These are phyloP conservation scores for Gautieria morchelliformis DNA, from an alignment of 768 basidiomycete species.

Conservation along the genomic window DNA sequence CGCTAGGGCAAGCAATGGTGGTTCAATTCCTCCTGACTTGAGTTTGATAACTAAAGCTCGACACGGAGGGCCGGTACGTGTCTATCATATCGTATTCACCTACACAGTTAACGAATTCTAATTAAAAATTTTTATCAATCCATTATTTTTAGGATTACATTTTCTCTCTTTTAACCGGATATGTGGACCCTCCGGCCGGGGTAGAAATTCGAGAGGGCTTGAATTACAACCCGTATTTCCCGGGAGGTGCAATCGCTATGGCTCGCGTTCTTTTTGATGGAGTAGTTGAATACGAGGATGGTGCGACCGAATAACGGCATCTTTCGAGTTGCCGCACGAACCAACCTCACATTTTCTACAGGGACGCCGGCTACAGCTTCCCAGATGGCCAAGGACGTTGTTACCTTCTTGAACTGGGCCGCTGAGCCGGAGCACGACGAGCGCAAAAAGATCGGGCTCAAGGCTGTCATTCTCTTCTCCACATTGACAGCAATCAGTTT, in stretches of 20 bases:
- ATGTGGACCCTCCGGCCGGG: constrained; percentile 92
- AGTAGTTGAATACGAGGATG: constrained; percentile 93
- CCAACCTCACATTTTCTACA: constrained; percentile 18
- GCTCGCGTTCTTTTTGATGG: constrained; percentile 94
- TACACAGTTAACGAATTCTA: not conserved
- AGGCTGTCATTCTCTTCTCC: constrained; percentile 91
- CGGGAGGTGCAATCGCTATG: constrained; percentile 98
- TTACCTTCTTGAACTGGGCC: constrained; percentile 92
- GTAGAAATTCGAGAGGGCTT: constrained; percentile 93
- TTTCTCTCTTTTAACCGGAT: constrained; percentile 94
- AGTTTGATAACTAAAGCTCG: constrained; percentile 97
- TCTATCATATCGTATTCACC: not conserved
- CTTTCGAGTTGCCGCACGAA: not conserved
- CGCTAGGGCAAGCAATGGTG: constrained; percentile 85
- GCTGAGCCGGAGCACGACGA: constrained; percentile 98
- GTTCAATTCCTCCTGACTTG: constrained; percentile 94
- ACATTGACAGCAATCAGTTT: constrained; percentile 69
- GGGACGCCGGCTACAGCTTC: constrained; percentile 94
- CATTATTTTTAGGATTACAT: constrained; percentile 70
- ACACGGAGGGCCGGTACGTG: constrained; percentile 86
- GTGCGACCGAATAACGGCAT: constrained; percentile 29
- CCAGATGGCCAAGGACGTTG: constrained; percentile 99
- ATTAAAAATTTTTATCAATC: not conserved
- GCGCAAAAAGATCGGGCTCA: constrained; percentile 93
- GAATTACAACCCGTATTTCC: constrained; percentile 99